phyloP scores from a whole-genome alignment of 2,329 filamentous ascomycete genomes.

The Arthrobotrys sinensis region DNA sequence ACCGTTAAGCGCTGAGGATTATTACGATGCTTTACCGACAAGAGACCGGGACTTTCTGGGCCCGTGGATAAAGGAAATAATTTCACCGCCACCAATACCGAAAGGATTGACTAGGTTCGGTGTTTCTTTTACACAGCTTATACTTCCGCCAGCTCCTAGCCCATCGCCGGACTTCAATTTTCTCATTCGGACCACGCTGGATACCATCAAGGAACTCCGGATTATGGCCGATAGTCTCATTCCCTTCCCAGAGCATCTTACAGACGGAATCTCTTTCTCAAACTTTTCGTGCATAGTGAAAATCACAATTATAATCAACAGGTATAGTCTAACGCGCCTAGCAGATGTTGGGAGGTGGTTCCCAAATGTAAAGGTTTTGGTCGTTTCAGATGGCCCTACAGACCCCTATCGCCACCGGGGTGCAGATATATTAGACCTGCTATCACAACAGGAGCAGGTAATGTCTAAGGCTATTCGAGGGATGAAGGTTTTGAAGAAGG shows the following conservation, averaged over 20 bases:
- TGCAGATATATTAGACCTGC: background rate
- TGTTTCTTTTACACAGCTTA: background rate
- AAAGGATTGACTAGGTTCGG: background rate
- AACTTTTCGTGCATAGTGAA: background rate
- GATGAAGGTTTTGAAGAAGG: background rate
- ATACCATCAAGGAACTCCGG: background rate
- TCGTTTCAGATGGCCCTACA: background rate
- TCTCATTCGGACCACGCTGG: background rate
- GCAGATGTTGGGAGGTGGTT: background rate
- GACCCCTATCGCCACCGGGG: background rate
- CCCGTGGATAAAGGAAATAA: background rate
- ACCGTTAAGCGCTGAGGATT: background rate
- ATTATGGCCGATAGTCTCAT: slow-evolving; percentile 1
- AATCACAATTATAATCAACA: background rate
- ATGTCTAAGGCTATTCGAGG: background rate
- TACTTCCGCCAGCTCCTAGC: background rate
- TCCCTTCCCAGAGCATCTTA: too few species aligned
- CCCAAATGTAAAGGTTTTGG: background rate
- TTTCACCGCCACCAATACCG: background rate
- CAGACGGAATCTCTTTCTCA: background rate
- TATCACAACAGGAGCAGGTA: background rate
- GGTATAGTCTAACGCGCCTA: background rate
- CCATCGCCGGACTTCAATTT: background rate
- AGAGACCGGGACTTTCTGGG: background rate
- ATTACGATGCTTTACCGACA: background rate